phyloP scores from a whole-genome alignment of 352 stramenopile species.

The Blastocystis sp. region DNA sequence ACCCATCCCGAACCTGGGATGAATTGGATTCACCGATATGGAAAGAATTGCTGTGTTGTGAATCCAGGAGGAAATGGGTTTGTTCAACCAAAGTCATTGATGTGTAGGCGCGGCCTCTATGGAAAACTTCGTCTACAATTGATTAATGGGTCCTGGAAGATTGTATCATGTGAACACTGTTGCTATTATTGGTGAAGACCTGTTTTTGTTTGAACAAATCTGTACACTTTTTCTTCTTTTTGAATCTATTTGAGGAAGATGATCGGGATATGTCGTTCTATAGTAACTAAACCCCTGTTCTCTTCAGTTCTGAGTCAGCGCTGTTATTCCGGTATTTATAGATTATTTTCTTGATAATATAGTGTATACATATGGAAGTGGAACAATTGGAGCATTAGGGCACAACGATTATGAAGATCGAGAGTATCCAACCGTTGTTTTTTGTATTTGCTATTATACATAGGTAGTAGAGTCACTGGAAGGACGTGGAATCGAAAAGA shows the following conservation, averaged over 20 bases:
- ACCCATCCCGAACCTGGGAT: neutral
- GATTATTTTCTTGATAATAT: neutral
- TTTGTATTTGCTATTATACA: neutral
- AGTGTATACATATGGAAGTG: slow-evolving; percentile 59
- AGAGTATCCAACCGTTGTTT: slow-evolving; percentile 20
- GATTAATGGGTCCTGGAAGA: neutral
- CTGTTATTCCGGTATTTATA: slow-evolving; percentile 1
- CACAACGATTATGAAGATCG: slow-evolving; percentile 59
- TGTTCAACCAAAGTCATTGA: neutral
- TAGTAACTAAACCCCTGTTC: no score
- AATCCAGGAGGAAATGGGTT: slow-evolving; percentile 20
- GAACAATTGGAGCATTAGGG: slow-evolving; percentile 47
- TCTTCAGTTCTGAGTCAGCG: neutral
- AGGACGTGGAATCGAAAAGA: slow-evolving; percentile 32
- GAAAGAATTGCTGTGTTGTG: slow-evolving; percentile 26
- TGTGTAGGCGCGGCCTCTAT: neutral
- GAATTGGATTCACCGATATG: slow-evolving; percentile 14
- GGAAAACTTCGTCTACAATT: neutral
- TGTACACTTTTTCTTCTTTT: neutral
- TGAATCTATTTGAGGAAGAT: neutral
- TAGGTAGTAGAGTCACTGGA: slow-evolving; percentile 48
- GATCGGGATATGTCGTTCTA: neutral
- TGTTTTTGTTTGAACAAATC: neutral
- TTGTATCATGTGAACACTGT: neutral
- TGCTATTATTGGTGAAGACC: neutral